Percentiles rank a stretch among this genome's conserved stretches.
Evolutionary conservation across 1,284 basidiomycete genomes (phyloP).

Genomic region (Ganoderma sinense): DNA sequence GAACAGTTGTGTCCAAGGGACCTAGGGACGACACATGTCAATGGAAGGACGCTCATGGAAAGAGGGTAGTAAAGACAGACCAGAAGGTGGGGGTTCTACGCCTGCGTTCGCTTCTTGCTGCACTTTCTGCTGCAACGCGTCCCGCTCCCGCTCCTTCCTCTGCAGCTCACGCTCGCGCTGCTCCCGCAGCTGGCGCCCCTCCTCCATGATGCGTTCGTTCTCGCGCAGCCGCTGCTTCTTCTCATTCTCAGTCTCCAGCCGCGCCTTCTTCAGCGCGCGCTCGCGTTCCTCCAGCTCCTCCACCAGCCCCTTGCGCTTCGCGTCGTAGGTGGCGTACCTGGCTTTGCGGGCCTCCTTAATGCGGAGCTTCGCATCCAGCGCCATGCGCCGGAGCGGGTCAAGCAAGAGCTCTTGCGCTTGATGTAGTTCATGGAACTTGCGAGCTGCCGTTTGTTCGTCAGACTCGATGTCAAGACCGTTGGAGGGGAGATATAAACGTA

Average conservation of each 20-base stretch:
- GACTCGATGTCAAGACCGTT: no score
- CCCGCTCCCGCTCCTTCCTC: conserved; percentile 49
- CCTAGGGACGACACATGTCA: conserved; percentile 48
- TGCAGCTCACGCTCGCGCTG: conserved; percentile 65
- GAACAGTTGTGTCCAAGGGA: conserved; percentile 74
- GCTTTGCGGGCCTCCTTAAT: conserved; percentile 75
- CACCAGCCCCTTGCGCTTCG: conserved; percentile 81
- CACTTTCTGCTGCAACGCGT: conserved; percentile 40
- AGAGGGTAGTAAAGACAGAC: conserved; percentile 42
- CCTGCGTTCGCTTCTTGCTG: conserved; percentile 34
- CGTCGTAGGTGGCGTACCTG: conserved; percentile 79
- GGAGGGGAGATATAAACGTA: conserved; percentile 36
- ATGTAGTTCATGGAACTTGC: conserved; percentile 89
- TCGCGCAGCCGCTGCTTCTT: conserved; percentile 66
- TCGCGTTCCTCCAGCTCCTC: conserved; percentile 89
- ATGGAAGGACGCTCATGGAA: not conserved
- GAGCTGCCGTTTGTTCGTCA: conserved; percentile 48
- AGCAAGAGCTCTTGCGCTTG: conserved; percentile 87
- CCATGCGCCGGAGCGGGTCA: conserved; percentile 84
- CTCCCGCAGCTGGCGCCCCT: conserved; percentile 76
- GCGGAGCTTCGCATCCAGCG: conserved; percentile 82
- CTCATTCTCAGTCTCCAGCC: conserved; percentile 65
- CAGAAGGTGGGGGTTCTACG: conserved; percentile 59
- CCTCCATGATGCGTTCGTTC: conserved; percentile 81
- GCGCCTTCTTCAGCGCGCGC: conserved; percentile 78